Evolutionary conservation across 768 basidiomycete species (phyloP), one percentile per base, ranked within the genome.

Genomic region (Pleurotus pulmonarius): DNA sequence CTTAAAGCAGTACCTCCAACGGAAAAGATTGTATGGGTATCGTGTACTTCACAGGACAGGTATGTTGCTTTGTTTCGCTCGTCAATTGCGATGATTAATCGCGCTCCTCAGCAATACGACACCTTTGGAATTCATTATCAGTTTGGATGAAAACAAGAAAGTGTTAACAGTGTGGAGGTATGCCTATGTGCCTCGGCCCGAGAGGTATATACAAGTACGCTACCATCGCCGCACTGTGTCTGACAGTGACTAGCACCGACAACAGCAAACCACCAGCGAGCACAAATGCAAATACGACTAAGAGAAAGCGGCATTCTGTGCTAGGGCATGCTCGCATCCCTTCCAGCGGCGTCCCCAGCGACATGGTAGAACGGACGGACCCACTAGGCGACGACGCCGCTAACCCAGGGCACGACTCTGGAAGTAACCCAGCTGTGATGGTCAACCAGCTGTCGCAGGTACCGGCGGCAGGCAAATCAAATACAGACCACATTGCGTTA

Each of bases 111-210:
- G 29, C 29, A 34, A 34, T 11, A 34, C 29, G 29, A 34, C 29
- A 11, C 29, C 29, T 9, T 34, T 34, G 29, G 29, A 34, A 11
- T 34, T 34, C 29, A 34, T 34, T 9, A 34, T 34, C 29, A 34
- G 29, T 9, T 34, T 34, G 29, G 29, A 34, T 34, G 29, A 34
- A 34, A 34, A 34, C 29, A 80, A 73, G 49, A 73, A 70, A 9
- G 75, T 74, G 46, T 61, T 91, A 2, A 80, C 86, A 1, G 68
- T 91, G 40, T 92, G 90, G 90, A 79, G 87, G 24, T 91, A 91
- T 65, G 79, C 76, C 0, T 87, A 86, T 61, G 68, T 86, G 58
- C 82, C 82, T 59, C 83, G 83, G 8, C 29, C 29, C 9, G 29
- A 34, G 29, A 34, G 29, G 29, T 34, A 34, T 34, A 34, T 34